phyloP scores from a whole-genome alignment of 2,329 filamentous ascomycete species.

The Spiromastix sp. region DNA sequence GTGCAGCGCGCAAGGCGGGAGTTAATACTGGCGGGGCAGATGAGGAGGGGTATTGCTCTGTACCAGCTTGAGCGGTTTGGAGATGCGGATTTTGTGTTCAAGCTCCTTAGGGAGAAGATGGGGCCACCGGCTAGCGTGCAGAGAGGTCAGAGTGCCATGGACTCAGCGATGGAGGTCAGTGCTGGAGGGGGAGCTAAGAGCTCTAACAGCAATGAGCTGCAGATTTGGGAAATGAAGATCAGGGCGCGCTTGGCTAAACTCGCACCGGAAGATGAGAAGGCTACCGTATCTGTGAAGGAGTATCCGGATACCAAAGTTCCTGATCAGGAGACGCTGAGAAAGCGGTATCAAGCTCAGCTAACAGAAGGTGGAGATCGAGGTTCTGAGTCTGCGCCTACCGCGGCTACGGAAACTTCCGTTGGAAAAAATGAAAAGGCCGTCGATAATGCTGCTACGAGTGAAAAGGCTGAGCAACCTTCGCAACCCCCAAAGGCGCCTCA shows the following conservation, averaged over 20 bases:
- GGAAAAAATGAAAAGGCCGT: conserved; percentile 4
- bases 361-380: conserved; percentile 12
- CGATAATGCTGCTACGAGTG: not conserved
- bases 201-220: conserved; percentile 28
- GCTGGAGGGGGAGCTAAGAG: conserved; percentile 9
- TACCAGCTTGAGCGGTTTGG: conserved; percentile 61
- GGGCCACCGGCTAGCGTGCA: conserved; percentile 41
- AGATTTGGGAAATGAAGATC: conserved; percentile 51
- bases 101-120: conserved; percentile 41
- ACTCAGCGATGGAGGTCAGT: conserved; percentile 19
- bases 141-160: conserved; percentile 15
- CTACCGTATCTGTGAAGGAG: conserved; percentile 39
- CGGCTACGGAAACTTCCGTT: conserved; percentile 5
- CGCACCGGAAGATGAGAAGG: conserved; percentile 39
- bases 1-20: conserved; percentile 61
- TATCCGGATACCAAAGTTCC: conserved; percentile 41
- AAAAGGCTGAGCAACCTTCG: not conserved
- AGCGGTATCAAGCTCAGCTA: conserved; percentile 21
- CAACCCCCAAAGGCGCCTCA: conserved; percentile 6
- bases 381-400: conserved; percentile 3
- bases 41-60: conserved; percentile 65
- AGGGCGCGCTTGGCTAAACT: conserved; percentile 41
- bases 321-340: conserved; percentile 27
- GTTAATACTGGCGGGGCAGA: conserved; percentile 69
- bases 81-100: conserved; percentile 63